Evolutionary conservation across 2,329 filamentous ascomycete genomes (phyloP).

Genomic region (Pyricularia grisea): DNA sequence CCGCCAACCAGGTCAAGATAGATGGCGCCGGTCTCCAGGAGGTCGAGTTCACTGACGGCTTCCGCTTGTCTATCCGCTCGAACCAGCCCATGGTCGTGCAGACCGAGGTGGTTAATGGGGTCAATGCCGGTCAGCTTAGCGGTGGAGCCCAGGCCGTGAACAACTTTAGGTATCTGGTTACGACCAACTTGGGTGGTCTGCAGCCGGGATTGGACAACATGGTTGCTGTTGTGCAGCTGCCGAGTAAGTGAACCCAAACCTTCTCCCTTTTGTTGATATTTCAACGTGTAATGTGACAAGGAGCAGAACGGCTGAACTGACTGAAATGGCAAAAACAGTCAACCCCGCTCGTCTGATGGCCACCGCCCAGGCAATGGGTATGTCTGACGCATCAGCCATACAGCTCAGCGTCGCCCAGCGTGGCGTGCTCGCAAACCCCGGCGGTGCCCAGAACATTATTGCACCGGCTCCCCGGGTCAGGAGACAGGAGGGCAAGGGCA

Average conservation of each 20-base stretch:
- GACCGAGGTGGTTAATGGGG: constrained; percentile 1
- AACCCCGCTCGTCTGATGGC: constrained; percentile 2
- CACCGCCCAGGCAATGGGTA: not conserved
- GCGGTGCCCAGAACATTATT: not conserved
- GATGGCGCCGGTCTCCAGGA: constrained; percentile 2
- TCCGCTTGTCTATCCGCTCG: constrained; percentile 1
- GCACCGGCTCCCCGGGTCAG: not conserved
- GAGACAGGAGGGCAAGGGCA: not conserved
- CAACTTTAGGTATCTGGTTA: constrained; percentile 3
- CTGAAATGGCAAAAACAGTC: not conserved
- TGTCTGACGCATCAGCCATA: not conserved
- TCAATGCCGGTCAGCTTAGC: not conserved
- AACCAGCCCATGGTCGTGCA: constrained; percentile 2
- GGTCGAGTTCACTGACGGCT: constrained; percentile 4
- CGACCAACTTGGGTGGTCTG: constrained; percentile 1
- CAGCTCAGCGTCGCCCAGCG: constrained; percentile 2
- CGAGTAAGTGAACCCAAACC: not conserved
- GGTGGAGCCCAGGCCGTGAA: constrained; percentile 1
- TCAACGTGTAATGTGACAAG: not conserved
- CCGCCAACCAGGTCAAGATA: constrained; percentile 1
- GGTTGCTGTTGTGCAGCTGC: constrained; percentile 5
- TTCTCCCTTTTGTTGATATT: too few species aligned
- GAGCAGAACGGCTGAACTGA: not conserved
- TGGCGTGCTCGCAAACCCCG: constrained; percentile 1
- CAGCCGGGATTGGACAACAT: constrained; percentile 4